A percentile compares a stretch with the other conserved stretches of the same genome.
phyloP scores from a whole-genome alignment of 1,284 basidiomycete species.

The Ustilago trichophora region DNA sequence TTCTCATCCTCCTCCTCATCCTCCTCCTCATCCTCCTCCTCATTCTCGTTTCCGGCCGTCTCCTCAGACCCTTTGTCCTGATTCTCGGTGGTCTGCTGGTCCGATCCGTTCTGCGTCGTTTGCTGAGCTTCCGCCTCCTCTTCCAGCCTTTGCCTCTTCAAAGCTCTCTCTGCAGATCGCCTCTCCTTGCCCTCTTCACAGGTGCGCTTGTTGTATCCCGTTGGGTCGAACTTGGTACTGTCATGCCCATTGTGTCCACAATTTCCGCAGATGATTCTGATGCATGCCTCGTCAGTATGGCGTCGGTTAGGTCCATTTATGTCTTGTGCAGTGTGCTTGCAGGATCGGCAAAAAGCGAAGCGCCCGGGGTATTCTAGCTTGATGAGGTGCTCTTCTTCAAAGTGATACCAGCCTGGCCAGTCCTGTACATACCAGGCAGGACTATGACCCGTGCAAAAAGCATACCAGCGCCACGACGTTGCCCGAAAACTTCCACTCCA shows the following conservation, averaged over 20 bases:
- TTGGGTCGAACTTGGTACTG: not conserved
- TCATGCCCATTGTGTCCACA: conserved; percentile 7
- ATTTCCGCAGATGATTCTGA: not conserved
- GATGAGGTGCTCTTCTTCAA: conserved; percentile 1
- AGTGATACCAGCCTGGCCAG: conserved; percentile 3
- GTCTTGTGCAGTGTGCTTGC: conserved; percentile 4
- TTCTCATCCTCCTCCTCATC: no score
- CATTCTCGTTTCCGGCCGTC: no score
- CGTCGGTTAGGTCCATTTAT: not conserved
- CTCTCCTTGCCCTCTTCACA: conserved; percentile 4
- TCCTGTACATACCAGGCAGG: no score
- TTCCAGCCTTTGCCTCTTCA: not conserved
- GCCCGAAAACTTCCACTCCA: not conserved
- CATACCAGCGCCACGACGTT: not conserved
- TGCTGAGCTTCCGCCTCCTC: no score
- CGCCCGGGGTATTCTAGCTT: not conserved
- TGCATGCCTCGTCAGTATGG: not conserved
- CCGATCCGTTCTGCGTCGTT: no score
- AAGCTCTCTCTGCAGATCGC: no score
- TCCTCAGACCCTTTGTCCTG: no score
- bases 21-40: no score
- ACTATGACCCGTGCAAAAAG: no score
- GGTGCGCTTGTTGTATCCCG: not conserved
- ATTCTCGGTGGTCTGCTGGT: no score
- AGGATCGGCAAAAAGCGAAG: not conserved